Base-by-base conservation (phyloP, 176 grass and related monocot genomes). In the Oryza longistaminata region DNA sequence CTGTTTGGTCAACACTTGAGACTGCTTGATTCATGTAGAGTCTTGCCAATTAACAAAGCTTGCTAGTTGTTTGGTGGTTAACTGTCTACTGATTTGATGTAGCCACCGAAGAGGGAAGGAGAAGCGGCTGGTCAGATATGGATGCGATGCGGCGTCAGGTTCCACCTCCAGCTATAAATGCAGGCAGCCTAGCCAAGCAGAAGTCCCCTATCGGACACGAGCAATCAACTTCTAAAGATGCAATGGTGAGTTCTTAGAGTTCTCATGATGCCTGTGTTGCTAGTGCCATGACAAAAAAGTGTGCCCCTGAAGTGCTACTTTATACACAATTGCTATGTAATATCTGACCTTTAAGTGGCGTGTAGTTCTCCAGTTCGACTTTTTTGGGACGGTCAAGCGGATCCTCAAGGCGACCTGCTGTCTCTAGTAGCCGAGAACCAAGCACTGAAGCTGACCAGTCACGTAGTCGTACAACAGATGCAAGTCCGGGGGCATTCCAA, bases 361-460 rank as follows among this genome's bases (percentile, higher is more conserved):
- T 95, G 89, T 95, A 98, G 96, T 95, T 95, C 76, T 98, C 91
- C 93, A 98, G 88, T 95, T 98, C 91, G 75, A 90, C 85, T 78
- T 92, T 92, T 86, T 72, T 90, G 93, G 96, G 93, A 79, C 90
- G 91, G 64, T 87, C 96, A 90, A 93, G 91, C 83, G 90, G 93
- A 69, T 95, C 93, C 17, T 98, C 96, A 87, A 98, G 96, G 89
- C 91, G 93, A 64, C 93, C 96, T 95, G 96, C 72, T 93, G 93
- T 90, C 85, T 98, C 93, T 81, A 94, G 89, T 60, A 82, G 93
- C 75, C 85, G 88, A 72, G 90, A 90, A 31, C 76, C 64, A 25
- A 86, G 78, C 73, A 90, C 34, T 39, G 83, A 93, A 11, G 76
- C 74, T 3, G 91, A 88, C 70, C 84, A 81, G 66, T 66, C 72